These are phyloP conservation scores for Fistulifera solaris DNA, from an alignment of 108 stramenopile species.

Conservation along the genomic window DNA sequence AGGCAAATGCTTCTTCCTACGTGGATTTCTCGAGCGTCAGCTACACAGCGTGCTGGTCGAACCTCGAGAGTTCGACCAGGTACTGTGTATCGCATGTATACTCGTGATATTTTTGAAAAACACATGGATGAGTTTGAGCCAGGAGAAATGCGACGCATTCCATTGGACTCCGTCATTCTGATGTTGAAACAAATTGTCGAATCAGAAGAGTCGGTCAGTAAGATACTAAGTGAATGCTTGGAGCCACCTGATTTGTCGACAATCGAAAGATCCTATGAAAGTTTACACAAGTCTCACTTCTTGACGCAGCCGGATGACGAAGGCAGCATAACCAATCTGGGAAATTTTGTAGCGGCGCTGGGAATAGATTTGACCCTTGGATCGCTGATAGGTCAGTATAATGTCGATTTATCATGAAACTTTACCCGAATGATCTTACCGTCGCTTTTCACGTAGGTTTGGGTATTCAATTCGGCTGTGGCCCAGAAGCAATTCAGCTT, in stretches of 20 bases:
- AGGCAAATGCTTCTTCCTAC: conserved; percentile 70
- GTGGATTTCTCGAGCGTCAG: conserved; percentile 86
- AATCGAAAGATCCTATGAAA: conserved; percentile 69
- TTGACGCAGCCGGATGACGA: conserved; percentile 46
- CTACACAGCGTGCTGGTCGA: conserved; percentile 91
- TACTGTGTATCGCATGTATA: conserved; percentile 84
- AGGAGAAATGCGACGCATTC: conserved; percentile 75
- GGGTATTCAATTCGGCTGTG: conserved; percentile 81
- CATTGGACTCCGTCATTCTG: conserved; percentile 70
- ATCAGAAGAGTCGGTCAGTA: conserved; percentile 46
- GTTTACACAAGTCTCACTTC: conserved; percentile 55
- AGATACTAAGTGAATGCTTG: conserved; percentile 61
- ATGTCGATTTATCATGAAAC: no score
- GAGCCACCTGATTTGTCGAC: conserved; percentile 67
- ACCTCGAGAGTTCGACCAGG: conserved; percentile 88
- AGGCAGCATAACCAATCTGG: conserved; percentile 61
- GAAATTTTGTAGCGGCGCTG: conserved; percentile 58
- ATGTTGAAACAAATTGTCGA: conserved; percentile 65
- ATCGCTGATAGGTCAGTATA: conserved; percentile 27
- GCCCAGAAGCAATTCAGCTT: conserved; percentile 69
- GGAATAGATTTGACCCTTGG: conserved; percentile 75
- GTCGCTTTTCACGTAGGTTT: conserved; percentile 24
- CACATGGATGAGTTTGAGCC: conserved; percentile 65
- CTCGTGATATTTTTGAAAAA: conserved; percentile 36
- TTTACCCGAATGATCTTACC: no score